Percentiles rank a stretch among this genome's conserved stretches.
Conservation (phyloP, 306 rosid genomes). For the Cicer yamashitae region DNA sequence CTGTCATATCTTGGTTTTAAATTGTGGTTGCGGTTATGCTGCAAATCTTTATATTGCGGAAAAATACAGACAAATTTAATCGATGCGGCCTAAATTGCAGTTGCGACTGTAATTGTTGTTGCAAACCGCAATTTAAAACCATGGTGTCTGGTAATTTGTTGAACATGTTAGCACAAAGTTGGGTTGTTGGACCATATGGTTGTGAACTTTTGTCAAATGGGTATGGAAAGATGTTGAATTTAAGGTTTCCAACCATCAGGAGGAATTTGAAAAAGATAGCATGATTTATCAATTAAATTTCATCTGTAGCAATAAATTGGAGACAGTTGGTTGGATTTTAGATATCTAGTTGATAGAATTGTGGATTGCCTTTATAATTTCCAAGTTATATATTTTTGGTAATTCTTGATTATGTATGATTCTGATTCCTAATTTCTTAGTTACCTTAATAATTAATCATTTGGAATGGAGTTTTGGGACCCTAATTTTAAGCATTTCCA, state of each 20-base stretch:
- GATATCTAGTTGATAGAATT: slow-evolving; percentile 27
- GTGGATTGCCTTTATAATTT: background rate
- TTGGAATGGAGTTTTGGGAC: slow-evolving; percentile 10
- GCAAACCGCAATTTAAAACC: no score
- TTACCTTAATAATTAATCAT: slow-evolving; percentile 21
- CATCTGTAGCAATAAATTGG: background rate
- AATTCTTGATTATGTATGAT: slow-evolving; percentile 11
- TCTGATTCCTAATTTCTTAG: slow-evolving; percentile 22
- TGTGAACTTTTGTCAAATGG: slow-evolving; percentile 38
- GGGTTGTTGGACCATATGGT: slow-evolving; percentile 34
- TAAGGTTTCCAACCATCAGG: slow-evolving; percentile 17
- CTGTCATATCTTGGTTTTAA: background rate
- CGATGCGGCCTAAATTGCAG: no score
- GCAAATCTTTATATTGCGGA: no score
- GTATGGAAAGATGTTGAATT: background rate
- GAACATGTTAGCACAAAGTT: slow-evolving; percentile 19
- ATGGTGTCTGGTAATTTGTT: no score
- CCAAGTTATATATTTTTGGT: slow-evolving; percentile 3
- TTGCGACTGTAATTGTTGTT: no score
- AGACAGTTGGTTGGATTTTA: slow-evolving; percentile 6
- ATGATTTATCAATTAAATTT: background rate
- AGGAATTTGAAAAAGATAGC: slow-evolving; percentile 2
- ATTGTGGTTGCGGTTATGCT: no score
- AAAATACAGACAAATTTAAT: no score
- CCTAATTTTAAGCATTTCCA: slow-evolving; percentile 15